Evolutionary conservation across 768 basidiomycete genomes (phyloP), one percentile per base, ranked within the genome.

Genomic region (Phaeotremella fagi): DNA sequence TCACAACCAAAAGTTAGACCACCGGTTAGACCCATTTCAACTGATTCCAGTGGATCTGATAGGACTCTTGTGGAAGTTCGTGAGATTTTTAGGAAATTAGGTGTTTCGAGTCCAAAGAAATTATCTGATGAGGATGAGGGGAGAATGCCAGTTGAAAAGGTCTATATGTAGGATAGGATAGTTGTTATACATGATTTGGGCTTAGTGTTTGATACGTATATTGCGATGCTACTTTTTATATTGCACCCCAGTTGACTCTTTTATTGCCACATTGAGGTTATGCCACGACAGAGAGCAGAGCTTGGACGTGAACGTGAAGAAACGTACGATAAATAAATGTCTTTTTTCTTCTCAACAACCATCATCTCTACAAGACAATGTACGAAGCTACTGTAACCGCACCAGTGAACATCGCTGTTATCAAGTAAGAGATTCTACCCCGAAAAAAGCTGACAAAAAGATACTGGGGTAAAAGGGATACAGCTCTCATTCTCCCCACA

Each of bases 381-480:
- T 84, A 82, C 78, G 83, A 89, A 78, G 90, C 90, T 6, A 95
- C 91, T 14, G 83, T 84, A 0, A 87, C 90, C 57, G 91, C 91
- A 0, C 91, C 91, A 3, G 90, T 97, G 53, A 97, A 97, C 77
- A 97, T 97, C 68, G 91, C 91, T n/a, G 88, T 86, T 72, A 95
- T 97, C 77, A 97, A 97, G 91, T 92, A 54, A 66, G 80, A 60
- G 11, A n/a, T 16, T 36, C 18, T n/a, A 22, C 36, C 7, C 24
- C 4, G 35, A 18, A 9, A 50, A 7, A 20, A 16, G 25, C 55
- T 20, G 25, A 24, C 36, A 15, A 16, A 11, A 70, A 92, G 88
- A 74, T 98, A 98, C 80, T 99, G 95, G 95, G 95, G 95, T 60
- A 99, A 99, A 77, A 87, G 95, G 57, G 87, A 97, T 76, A 92